Evolutionary conservation across 441 rosid genomes (phyloP).

Genomic region (Populus hybrid): DNA sequence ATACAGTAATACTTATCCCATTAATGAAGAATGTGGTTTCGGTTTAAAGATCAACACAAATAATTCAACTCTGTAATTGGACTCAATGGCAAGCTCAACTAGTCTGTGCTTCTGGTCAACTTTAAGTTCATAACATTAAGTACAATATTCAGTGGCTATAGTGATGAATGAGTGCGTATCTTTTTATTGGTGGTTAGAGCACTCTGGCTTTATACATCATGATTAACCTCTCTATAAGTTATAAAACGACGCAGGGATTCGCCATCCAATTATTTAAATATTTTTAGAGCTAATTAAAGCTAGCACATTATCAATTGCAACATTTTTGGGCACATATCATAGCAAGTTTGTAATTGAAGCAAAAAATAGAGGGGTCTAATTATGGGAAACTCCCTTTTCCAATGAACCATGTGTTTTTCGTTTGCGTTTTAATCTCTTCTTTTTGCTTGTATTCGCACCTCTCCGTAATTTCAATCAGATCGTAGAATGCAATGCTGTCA

Average conservation of each 20-base stretch:
- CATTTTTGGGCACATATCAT: neutral
- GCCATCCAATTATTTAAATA: neutral
- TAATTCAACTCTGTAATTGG: constrained; percentile 10
- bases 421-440: neutral
- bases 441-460: neutral
- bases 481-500: neutral
- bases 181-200: constrained; percentile 17
- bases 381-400: too few relatives aligned
- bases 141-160: neutral
- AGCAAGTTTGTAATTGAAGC: neutral
- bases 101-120: constrained; percentile 18
- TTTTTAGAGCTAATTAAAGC: neutral
- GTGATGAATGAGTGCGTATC: neutral
- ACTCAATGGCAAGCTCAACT: neutral
- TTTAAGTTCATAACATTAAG: neutral
- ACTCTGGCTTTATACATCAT: constrained; percentile 6
- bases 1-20: too few relatives aligned
- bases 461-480: neutral
- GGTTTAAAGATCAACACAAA: neutral
- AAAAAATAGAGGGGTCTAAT: too few relatives aligned
- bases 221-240: neutral
- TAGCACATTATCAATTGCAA: neutral
- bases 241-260: neutral
- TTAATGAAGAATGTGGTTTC: too few relatives aligned
- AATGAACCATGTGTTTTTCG: constrained; percentile 18